Base-by-base conservation (phyloP, 805 yeast species). In the Cyberlindnera suaveolens region DNA sequence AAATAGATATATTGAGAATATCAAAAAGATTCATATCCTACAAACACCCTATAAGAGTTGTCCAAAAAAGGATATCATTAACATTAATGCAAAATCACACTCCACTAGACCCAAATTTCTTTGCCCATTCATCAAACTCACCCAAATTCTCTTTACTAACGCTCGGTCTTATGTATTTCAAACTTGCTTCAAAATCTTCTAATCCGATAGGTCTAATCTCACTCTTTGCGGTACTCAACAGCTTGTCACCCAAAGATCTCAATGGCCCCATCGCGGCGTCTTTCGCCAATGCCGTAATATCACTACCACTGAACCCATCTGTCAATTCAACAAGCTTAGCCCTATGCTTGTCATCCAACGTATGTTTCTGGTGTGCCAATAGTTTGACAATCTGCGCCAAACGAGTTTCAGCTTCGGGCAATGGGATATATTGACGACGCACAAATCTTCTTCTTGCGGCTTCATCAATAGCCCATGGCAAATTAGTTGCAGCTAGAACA, bases 211-310 rank as follows among this genome's bases (percentile, higher is more conserved):
- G 84, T 45, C 98, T 70, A 46, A 91, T 88, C 42, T 80, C 82
- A 43, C 83, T 88, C 37, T 87, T 82, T 8, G 87, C 71, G 0
- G 78, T 77, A 32, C 70, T 65, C 51, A 91, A 68, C 44, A 93
- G 70, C 42, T 83, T 80, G 44, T 91, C 98, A 5, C 98, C 98
- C 30, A 93, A 67, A 27, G 88, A 82, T 50, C 99, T 71, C 37
- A 93, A 71, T 1, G 99, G 98, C 3, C 96, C 96, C 97, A 91
- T 91, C 1, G 98, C 99, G 3, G 97, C 95, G 58, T 91, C 99
- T 63, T 93, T 93, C 3, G 98, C 96, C 49, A 91, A 67, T 1
- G 97, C 95, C 0, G 98, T 93, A 38, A 91, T 78, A 63, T 91
- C 99, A 50, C 95, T 82, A 1, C 98, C 98, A 13, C 96, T 86